phyloP scores from a whole-genome alignment of 352 stramenopile species.

The Pythium sp. region DNA sequence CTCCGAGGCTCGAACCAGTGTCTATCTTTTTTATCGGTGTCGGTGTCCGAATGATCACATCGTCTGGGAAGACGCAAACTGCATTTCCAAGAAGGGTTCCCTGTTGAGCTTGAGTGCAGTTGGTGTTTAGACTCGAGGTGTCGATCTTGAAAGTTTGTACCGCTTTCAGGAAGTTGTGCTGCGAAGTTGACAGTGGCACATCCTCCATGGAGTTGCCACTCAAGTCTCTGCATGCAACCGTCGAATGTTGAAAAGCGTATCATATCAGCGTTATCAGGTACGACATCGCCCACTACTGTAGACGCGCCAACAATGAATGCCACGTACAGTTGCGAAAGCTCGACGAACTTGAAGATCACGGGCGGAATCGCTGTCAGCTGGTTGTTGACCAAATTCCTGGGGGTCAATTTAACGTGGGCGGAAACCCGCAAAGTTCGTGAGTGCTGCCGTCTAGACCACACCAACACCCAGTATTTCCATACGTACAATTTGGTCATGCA shows the following conservation, averaged over 20 bases:
- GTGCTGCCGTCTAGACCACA: too few species aligned
- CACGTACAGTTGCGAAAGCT: not conserved
- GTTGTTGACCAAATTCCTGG: not conserved
- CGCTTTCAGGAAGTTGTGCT: too few species aligned
- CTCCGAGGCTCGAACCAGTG: conserved; percentile 16
- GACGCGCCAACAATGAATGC: too few species aligned
- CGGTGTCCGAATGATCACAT: conserved; percentile 21
- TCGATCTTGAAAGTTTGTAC: conserved; percentile 3
- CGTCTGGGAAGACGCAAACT: conserved; percentile 31
- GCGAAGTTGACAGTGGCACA: conserved; percentile 3
- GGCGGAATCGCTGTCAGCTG: not conserved
- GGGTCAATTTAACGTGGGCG: not conserved
- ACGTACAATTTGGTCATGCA: too few species aligned
- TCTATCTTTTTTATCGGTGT: not conserved
- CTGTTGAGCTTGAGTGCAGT: conserved; percentile 14
- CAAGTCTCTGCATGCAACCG: not conserved
- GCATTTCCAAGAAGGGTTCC: conserved; percentile 24
- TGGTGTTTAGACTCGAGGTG: conserved; percentile 33
- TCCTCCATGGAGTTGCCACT: not conserved
- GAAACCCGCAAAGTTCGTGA: too few species aligned
- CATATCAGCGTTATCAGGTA: too few species aligned
- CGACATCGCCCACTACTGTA: too few species aligned
- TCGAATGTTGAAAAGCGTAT: too few species aligned
- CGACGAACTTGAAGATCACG: not conserved
- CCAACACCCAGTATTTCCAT: too few species aligned